A percentile compares a stretch with the other conserved stretches of the same genome.
Evolutionary conservation across 179 eudicot genomes (phyloP).

Genomic region (Amaranthus tricolor): DNA sequence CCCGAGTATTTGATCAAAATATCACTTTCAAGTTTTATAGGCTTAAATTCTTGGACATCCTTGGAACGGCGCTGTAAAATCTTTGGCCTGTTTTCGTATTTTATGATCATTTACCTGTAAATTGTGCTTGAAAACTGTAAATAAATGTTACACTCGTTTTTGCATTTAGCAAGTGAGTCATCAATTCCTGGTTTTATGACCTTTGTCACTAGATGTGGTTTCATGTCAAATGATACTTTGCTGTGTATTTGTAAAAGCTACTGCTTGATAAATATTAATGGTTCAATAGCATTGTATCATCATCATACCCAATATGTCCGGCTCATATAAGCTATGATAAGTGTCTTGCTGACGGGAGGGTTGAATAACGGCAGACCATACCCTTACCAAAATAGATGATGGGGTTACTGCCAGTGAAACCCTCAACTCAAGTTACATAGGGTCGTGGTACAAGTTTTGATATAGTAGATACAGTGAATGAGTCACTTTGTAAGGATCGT

Average conservation of each 20-base stretch:
- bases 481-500: too few species aligned
- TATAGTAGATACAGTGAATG: too few species aligned
- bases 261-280: too few species aligned
- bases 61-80: not conserved
- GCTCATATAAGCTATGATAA: too few species aligned
- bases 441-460: too few species aligned
- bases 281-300: too few species aligned
- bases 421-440: too few species aligned
- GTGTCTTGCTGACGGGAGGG: too few species aligned
- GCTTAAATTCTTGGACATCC: not conserved
- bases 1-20: constrained; percentile 1
- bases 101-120: not conserved
- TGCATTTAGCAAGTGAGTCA: not conserved
- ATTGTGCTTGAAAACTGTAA: not conserved
- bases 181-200: not conserved
- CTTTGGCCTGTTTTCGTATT: not conserved
- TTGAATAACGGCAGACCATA: too few species aligned
- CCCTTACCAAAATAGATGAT: too few species aligned
- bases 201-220: not conserved
- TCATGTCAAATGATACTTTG: not conserved
- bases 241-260: not conserved
- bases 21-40: not conserved
- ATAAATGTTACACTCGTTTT: not conserved
- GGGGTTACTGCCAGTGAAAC: too few species aligned
- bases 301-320: too few species aligned